These are phyloP conservation scores for Alternaria conjuncta DNA, from an alignment of 2,329 filamentous ascomycete genomes.

Conservation along the genomic window DNA sequence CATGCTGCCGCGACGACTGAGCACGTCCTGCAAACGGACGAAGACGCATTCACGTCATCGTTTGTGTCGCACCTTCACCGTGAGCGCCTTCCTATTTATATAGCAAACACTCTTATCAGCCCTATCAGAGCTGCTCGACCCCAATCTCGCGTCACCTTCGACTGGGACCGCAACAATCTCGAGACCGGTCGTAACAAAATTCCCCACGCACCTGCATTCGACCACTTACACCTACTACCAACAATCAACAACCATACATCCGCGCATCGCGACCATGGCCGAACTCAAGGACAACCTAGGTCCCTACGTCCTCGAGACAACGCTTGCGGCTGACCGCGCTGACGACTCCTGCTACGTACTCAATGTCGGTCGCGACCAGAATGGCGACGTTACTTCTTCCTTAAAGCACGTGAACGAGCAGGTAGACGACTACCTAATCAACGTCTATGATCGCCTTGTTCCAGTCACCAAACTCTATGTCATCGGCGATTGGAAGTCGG, in stretches of 20 bases:
- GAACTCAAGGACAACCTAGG: slow-evolving; percentile 15
- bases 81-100: slow-evolving; percentile 8
- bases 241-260: neutral
- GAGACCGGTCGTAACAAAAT: neutral
- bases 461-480: slow-evolving; percentile 34
- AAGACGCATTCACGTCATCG: slow-evolving; percentile 2
- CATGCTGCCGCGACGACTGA: neutral
- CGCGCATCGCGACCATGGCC: slow-evolving; percentile 12
- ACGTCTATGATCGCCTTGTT: neutral
- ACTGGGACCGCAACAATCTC: neutral
- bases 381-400: slow-evolving; percentile 14
- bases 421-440: slow-evolving; percentile 13
- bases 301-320: slow-evolving; percentile 19
- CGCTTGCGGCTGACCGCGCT: slow-evolving; percentile 14
- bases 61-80: slow-evolving; percentile 7
- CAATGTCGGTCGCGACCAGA: slow-evolving; percentile 21
- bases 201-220: neutral
- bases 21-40: slow-evolving; percentile 1
- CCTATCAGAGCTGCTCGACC: neutral
- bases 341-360: slow-evolving; percentile 21
- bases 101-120: slow-evolving; percentile 12
- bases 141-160: neutral
- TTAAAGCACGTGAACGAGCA: slow-evolving; percentile 10
- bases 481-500: slow-evolving; percentile 30
- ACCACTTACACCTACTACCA: neutral